phyloP scores from a whole-genome alignment of 2,329 filamentous ascomycete genomes.

The Colletotrichum theobromicola region DNA sequence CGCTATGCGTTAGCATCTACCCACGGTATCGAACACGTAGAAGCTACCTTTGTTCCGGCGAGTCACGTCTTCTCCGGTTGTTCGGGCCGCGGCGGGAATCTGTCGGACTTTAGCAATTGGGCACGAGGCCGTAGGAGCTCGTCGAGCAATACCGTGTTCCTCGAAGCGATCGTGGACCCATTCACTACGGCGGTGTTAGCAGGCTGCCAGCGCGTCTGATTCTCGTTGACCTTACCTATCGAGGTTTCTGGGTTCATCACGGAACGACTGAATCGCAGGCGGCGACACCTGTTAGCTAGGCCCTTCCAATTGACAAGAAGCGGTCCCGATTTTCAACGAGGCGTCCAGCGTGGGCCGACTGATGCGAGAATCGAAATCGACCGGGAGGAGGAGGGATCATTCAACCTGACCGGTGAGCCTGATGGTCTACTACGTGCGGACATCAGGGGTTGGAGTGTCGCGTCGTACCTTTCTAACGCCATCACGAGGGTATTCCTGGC shows the following conservation, averaged over 20 bases:
- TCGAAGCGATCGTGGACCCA: constrained; percentile 95
- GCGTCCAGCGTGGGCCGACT: neutral
- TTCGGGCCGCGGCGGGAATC: constrained; percentile 46
- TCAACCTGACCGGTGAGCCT: constrained; percentile 18
- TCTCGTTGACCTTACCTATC: constrained; percentile 63
- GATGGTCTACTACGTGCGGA: neutral
- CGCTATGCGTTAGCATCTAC: constrained; percentile 15
- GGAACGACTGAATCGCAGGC: constrained; percentile 61
- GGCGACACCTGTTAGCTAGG: constrained; percentile 39
- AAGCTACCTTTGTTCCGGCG: constrained; percentile 43
- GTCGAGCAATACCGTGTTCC: constrained; percentile 62
- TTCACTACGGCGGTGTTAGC: constrained; percentile 59
- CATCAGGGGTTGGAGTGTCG: neutral
- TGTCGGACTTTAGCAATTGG: constrained; percentile 25
- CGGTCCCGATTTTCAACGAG: constrained; percentile 15
- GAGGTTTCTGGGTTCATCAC: constrained; percentile 69
- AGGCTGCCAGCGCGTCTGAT: constrained; percentile 27
- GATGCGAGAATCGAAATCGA: constrained; percentile 3
- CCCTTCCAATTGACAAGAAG: constrained; percentile 7
- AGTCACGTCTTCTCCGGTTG: constrained; percentile 47
- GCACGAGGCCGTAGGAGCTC: neutral
- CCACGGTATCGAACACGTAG: constrained; percentile 18
- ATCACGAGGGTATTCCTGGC: constrained; percentile 71
- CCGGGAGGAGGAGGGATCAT: constrained; percentile 25
- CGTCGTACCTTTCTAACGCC: constrained; percentile 83